A percentile compares a stretch with the other conserved stretches of the same genome.
Evolutionary conservation across 2,329 filamentous ascomycete genomes (phyloP).

Genomic region (Calonectria hawksworthii): DNA sequence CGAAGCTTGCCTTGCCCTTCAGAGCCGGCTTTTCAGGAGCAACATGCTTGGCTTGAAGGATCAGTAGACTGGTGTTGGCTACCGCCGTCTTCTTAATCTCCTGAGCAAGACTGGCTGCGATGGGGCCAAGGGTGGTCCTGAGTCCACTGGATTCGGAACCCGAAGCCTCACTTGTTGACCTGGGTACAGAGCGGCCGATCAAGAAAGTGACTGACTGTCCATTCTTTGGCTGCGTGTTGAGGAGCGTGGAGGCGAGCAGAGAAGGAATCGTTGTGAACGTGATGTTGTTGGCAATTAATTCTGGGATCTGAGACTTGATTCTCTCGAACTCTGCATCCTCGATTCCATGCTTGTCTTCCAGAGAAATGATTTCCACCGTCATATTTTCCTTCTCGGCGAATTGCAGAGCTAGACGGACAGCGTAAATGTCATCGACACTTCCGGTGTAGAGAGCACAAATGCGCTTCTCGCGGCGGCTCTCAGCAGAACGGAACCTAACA

Average conservation of each 20-base stretch:
- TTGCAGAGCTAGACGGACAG: conserved; percentile 84
- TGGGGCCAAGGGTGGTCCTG: conserved; percentile 11
- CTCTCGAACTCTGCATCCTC: conserved; percentile 17
- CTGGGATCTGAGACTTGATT: conserved; percentile 22
- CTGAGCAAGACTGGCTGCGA: conserved; percentile 9
- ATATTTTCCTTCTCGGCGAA: conserved; percentile 74
- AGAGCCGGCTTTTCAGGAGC: background rate
- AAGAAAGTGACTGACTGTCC: conserved; percentile 26
- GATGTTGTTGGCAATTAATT: conserved; percentile 7
- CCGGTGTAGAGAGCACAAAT: conserved; percentile 91
- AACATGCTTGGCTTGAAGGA: conserved; percentile 25
- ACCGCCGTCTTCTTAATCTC: conserved; percentile 22
- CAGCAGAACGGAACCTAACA: conserved; percentile 29
- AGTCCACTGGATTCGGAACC: conserved; percentile 9
- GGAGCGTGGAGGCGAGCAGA: conserved; percentile 7
- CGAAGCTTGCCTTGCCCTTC: conserved; percentile 13
- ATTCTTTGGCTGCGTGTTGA: conserved; percentile 9
- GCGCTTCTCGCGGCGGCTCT: conserved; percentile 65
- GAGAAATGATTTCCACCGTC: conserved; percentile 21
- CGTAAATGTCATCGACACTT: conserved; percentile 83
- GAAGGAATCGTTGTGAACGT: conserved; percentile 28
- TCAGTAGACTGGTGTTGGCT: conserved; percentile 14
- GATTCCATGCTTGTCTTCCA: background rate
- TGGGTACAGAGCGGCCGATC: conserved; percentile 19
- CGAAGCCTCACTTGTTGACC: background rate